A percentile compares a stretch with the other conserved stretches of the same genome.
Evolutionary conservation across 805 yeast genomes (phyloP).

Genomic region (Ogataea haglerorum): DNA sequence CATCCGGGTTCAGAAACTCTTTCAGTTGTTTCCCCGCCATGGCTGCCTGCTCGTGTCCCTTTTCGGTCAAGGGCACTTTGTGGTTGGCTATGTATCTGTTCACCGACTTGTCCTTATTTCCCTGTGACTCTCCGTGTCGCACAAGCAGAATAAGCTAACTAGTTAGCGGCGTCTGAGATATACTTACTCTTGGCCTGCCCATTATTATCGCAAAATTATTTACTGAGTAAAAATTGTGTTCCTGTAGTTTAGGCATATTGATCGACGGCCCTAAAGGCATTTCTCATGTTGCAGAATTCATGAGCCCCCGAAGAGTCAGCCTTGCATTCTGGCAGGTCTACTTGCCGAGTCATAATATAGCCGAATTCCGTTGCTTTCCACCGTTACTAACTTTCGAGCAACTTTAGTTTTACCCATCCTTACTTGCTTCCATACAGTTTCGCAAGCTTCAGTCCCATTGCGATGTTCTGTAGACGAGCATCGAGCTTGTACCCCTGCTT

Average conservation of each 20-base stretch:
- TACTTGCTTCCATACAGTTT: conserved; percentile 1
- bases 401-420: neutral
- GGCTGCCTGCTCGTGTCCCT: conserved; percentile 64
- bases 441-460: conserved; percentile 72
- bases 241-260: too few species aligned
- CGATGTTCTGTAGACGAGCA: conserved; percentile 82
- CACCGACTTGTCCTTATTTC: conserved; percentile 80
- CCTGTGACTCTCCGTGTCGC: conserved; percentile 92
- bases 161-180: conserved; percentile 14
- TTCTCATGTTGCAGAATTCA: too few species aligned
- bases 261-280: too few species aligned
- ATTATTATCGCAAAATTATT: conserved; percentile 17
- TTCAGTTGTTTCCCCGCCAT: conserved; percentile 54
- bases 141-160: conserved; percentile 61
- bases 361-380: too few species aligned
- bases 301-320: too few species aligned
- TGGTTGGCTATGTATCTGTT: conserved; percentile 81
- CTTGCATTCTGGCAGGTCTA: too few species aligned
- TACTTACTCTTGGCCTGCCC: conserved; percentile 43
- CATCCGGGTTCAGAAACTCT: conserved; percentile 37
- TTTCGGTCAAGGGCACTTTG: conserved; percentile 63
- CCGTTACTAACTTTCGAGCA: neutral
- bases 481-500: conserved; percentile 74
- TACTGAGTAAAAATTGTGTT: neutral
- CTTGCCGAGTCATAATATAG: too few species aligned